Base-by-base conservation (phyloP, 306 rosid genomes). In the Betula pendula region DNA sequence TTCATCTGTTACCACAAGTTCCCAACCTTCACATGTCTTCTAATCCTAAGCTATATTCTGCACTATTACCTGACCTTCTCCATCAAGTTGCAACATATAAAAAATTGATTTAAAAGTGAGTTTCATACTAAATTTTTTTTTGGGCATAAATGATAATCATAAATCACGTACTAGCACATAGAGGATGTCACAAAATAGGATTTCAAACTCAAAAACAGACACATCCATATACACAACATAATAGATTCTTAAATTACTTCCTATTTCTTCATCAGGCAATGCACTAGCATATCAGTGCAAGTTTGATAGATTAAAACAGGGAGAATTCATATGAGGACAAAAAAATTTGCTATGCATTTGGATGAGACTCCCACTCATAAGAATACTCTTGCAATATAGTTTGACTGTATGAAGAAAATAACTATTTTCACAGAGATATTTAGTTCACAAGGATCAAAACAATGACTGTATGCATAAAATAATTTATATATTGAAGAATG, bases 401-500 rank as follows among this genome's bases (percentile, higher is more conserved):
- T 56, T 25, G 12, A 10, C 35, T 11, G 16, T 13, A 24, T 24
- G 9, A 24, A 24, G 8, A 24, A 56, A 5, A 25, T 25, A 22
- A 12, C 12, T 24, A 5, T 12, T 56, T n/a, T 56, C 65, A 56
- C 16, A 24, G 65, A 10, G 65, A 25, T 20, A 56, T 56, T 29
- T 60, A 24, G 40, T 29, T 29, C 20, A 29, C 11, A 14, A 60
- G 0, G 10, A 60, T 60, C 31, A 59, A 12, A 58, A 27, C 9
- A 42, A 29, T 29, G 16, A 29, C 42, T 29, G 9, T 31, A 6
- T 60, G 16, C 68, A 29, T 60, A 14, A 60, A 60, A 5, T 25
- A 29, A 31, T 60, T 60, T 31, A 50, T 16, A 25, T 68, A 27
- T 69, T 40, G 70, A 73, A 75, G n/a, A 3, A 62, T 48, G 42